Base-by-base conservation (phyloP, 2,329 filamentous ascomycete species). In the Talaromyces rugulosus region DNA sequence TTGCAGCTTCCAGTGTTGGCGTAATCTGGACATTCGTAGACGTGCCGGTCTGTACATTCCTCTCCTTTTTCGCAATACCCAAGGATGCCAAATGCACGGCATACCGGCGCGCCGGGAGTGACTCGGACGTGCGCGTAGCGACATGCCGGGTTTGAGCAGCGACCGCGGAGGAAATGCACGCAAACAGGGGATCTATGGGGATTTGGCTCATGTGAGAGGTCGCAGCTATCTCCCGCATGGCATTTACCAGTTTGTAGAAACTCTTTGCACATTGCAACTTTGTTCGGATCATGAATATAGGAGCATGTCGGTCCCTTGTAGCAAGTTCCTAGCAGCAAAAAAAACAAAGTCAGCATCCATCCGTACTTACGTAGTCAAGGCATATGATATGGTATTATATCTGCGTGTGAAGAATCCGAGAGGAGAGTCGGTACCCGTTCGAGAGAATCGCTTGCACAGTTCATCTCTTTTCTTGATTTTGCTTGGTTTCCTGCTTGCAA, bases 21-120 rank as follows among this genome's bases (percentile, higher is more conserved):
- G 81, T 96, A 97, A 75, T 96, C 90, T 65, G 95, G 94, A 77
- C 95, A 98, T 77, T 98, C 94, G 78, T 89, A 89, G 62, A 94
- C 89, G 80, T 99, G 95, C 64, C 92, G 89, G 66, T 95, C 87
- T 63, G 85, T 78, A 77, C 95, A 98, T 60, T 82, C 78, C 61
- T 84, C 83, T 64, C 94, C 95, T 74, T 90, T 90, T 64, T 90
- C 88, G 80, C 95, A 98, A 77, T 92, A 98, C 59, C 95, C 94
- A 71, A 93, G 85, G 59, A 87, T 86, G 31, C 91, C 94, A 80
- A 99, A 98, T 23, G 86, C 79, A 69, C 87, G 85, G 79, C 95
- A 99, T 55, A 97, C 91, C 33, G 85, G 87, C 57, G 93, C 91
- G 72, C 84, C 83, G 67, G 90, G 86, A 67, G 89, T 87, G 68